Evolutionary conservation across 805 yeast species (phyloP), one percentile per base, ranked within the genome.

Genomic region (Barnettozyma botsteinii): DNA sequence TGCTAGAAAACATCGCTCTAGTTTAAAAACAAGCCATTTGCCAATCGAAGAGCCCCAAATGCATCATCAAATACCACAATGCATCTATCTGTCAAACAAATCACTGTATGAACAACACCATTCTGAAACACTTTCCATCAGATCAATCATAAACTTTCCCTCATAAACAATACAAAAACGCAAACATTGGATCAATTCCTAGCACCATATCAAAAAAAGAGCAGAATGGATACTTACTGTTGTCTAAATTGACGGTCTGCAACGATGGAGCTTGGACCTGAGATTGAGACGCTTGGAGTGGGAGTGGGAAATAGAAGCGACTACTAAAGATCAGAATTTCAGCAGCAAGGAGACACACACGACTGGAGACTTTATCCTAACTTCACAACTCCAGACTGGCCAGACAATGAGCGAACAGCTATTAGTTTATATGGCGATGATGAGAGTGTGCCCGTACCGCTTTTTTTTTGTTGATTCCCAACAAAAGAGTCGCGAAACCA

Each of bases 401-500:
- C 15, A 13, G 7, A 13, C 17, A 15, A 7, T 31, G 24, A 24
- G 36, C 36, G 36, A 33, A 25, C 23, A 11, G 22, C 26, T 23
- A 33, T n/a, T 24, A 24, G 36, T 33, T 33, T 33, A 33, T 33
- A 33, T 30, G 20, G 20, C 31, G 18, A 24, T 29, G 38, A 35
- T 35, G 33, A 14, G 22, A 20, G 34, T 22, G 33, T 36, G 39
- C 15, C 24, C 39, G 19, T 18, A 36, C 39, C 34, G 31, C 26
- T 12, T 25, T 23, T 23, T 39, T 39, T 39, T 40, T 40, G 43
- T 40, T 40, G 43, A 40, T 40, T 40, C 43, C 43, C 43, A 40
- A 40, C 43, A 40, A 39, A 28, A 23, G 33, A 17, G n/a, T 15
- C 25, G 33, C 25, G 33, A 24, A 33, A 18, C 25, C 9, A 7